Base-by-base conservation (phyloP, 2,329 filamentous ascomycete species). In the Aspergillus neotritici region DNA sequence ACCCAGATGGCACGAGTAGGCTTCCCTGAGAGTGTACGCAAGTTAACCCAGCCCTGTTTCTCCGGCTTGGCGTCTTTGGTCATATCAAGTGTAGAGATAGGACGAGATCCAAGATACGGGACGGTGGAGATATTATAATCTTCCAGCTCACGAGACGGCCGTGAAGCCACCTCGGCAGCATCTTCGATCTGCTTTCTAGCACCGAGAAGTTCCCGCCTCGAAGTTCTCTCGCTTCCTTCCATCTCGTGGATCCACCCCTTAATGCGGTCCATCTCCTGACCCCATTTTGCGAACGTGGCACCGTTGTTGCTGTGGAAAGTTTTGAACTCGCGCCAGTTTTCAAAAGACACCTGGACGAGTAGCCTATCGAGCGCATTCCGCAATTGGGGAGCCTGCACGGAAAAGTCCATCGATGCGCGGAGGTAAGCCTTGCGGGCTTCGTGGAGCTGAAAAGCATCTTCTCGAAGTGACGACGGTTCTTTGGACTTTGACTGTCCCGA, bases 381-480 rank as follows among this genome's bases (percentile, higher is more conserved):
- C 35, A 97, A 70, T 64, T 96, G 88, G 1, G 93, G 90, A 1
- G 87, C 87, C 53, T 88, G 78, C 52, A 93, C 81, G 57, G 87
- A 94, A 63, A 90, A 97, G 65, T 98, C 93, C 79, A 98, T 83
- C 11, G 87, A 90, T 1, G 90, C 86, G 62, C 89, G 91, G 34
- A 97, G 74, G 63, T 98, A 98, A 28, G 83, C 80, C 60, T 93
- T 94, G 46, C 91, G 81, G 16, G 87, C 86, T 71, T 97, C 93
- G 62, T 95, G 93, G 31, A 97, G 80, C 62, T 93, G 84, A 59
- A 98, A 98, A 0, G 93, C 93, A 67, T 98, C 93, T 65, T 98
- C 93, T 47, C 93, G 79, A 43, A 98, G 73, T 1, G 89, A 80
- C 0, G 89, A 96, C 0, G 91, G 80, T 66, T 98, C 93, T 68